Percentiles rank a stretch among this genome's conserved stretches.
Evolutionary conservation across 2,329 filamentous ascomycete species (phyloP).

Genomic region (Exophiala dermatitidis): DNA sequence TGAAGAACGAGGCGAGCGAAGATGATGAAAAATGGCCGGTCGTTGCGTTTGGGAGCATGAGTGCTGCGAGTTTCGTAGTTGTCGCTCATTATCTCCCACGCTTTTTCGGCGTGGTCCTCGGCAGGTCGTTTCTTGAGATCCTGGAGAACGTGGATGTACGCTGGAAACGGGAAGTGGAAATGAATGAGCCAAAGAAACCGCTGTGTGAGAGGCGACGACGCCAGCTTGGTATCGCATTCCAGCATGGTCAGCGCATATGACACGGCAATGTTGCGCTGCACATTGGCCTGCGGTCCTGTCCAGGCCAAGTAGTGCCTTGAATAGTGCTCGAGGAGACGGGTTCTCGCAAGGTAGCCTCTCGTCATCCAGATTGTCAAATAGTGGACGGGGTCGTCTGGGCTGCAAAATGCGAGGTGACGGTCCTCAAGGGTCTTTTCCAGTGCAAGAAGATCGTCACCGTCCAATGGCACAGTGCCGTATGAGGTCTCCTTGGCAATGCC

Average conservation of each 20-base stretch:
- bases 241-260: conserved; percentile 35
- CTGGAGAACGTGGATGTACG: conserved; percentile 43
- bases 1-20: conserved; percentile 37
- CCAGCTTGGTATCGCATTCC: conserved; percentile 42
- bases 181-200: conserved; percentile 39
- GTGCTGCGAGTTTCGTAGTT: conserved; percentile 38
- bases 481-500: conserved; percentile 27
- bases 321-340: conserved; percentile 46
- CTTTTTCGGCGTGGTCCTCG: conserved; percentile 30
- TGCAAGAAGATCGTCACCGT: conserved; percentile 29
- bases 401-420: conserved; percentile 40
- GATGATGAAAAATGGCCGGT: conserved; percentile 27
- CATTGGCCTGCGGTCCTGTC: conserved; percentile 26
- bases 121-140: conserved; percentile 37
- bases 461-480: conserved; percentile 15
- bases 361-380: conserved; percentile 44
- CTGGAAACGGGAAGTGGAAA: conserved; percentile 44
- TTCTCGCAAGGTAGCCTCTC: conserved; percentile 43
- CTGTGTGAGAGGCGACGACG: conserved; percentile 37
- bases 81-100: conserved; percentile 43
- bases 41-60: not conserved
- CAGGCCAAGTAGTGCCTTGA: conserved; percentile 26
- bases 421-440: conserved; percentile 42
- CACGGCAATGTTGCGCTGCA: conserved; percentile 30
- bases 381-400: conserved; percentile 39